Percentiles rank a stretch among this genome's conserved stretches.
These are phyloP conservation scores for Ophiostoma tasmaniense DNA, from an alignment of 2,329 filamentous ascomycete genomes.

Conservation along the genomic window DNA sequence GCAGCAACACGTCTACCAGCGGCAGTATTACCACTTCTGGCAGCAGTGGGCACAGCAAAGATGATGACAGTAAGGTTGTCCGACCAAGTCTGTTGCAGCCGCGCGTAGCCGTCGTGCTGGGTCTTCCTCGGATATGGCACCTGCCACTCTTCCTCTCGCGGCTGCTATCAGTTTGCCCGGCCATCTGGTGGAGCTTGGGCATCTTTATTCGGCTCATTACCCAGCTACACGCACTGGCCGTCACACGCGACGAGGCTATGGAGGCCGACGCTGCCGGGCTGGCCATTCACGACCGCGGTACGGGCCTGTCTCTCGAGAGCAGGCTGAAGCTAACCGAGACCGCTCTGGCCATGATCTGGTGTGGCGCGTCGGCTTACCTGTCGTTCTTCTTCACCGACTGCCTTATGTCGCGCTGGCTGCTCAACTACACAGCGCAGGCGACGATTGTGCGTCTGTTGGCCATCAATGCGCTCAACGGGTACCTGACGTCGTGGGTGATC, in stretches of 20 bases:
- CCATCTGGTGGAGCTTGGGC: conserved; percentile 62
- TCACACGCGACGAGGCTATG: conserved; percentile 15
- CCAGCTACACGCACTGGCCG: conserved; percentile 40
- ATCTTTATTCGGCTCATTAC: conserved; percentile 60
- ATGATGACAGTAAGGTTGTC: conserved; percentile 18
- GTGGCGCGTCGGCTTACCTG: conserved; percentile 66
- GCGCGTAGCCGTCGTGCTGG: conserved; percentile 68
- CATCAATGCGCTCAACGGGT: conserved; percentile 65
- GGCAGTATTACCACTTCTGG: neutral
- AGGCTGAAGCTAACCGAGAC: conserved; percentile 58
- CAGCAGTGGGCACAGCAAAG: neutral
- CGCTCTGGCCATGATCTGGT: conserved; percentile 66
- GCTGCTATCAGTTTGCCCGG: conserved; percentile 62
- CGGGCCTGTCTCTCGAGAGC: conserved; percentile 31
- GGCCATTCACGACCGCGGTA: conserved; percentile 7
- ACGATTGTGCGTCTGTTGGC: conserved; percentile 72
- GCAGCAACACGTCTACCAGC: neutral
- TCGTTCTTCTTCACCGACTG: conserved; percentile 80
- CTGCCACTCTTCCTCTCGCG: conserved; percentile 63
- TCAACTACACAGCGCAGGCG: conserved; percentile 74
- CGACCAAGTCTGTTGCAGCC: conserved; percentile 54
- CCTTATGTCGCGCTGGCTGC: conserved; percentile 77
- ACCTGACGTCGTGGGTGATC: conserved; percentile 64
- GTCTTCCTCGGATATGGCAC: conserved; percentile 65
- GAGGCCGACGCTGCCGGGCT: conserved; percentile 14